These are phyloP conservation scores for Keithomyces neogunnii DNA, from an alignment of 2,329 filamentous ascomycete species.

Conservation along the genomic window DNA sequence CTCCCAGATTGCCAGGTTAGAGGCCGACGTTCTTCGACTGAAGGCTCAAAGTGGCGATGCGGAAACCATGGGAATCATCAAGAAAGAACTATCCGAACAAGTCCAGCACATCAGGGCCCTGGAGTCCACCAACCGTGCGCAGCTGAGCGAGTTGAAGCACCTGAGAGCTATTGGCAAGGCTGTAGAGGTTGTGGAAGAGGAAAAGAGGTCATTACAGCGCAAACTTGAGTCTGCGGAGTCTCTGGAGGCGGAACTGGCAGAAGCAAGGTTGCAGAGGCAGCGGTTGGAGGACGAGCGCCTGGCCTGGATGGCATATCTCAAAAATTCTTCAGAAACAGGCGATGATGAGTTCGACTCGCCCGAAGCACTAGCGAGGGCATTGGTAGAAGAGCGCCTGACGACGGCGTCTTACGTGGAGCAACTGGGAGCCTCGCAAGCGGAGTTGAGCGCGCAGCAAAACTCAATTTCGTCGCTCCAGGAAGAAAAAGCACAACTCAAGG, in stretches of 20 bases:
- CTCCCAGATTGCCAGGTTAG: conserved; percentile 60
- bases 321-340: conserved; percentile 53
- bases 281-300: conserved; percentile 80
- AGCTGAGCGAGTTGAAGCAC: conserved; percentile 70
- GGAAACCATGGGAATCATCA: conserved; percentile 77
- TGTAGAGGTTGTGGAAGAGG: conserved; percentile 91
- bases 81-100: conserved; percentile 82
- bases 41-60: conserved; percentile 83
- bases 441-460: conserved; percentile 68
- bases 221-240: conserved; percentile 67
- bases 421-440: conserved; percentile 69
- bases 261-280: conserved; percentile 74
- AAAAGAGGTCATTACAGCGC: conserved; percentile 76
- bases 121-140: conserved; percentile 72
- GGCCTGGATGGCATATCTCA: conserved; percentile 80
- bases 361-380: conserved; percentile 74
- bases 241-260: conserved; percentile 67
- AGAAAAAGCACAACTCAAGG: conserved; percentile 55
- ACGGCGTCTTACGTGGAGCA: conserved; percentile 72
- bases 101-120: conserved; percentile 82
- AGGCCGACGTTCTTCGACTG: conserved; percentile 73
- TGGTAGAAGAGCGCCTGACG: conserved; percentile 75
- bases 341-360: conserved; percentile 78
- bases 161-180: conserved; percentile 74
- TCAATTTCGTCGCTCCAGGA: conserved; percentile 63